These are phyloP conservation scores for Extremus antarcticus DNA, from an alignment of 495 filamentous ascomycete species.

Conservation along the genomic window DNA sequence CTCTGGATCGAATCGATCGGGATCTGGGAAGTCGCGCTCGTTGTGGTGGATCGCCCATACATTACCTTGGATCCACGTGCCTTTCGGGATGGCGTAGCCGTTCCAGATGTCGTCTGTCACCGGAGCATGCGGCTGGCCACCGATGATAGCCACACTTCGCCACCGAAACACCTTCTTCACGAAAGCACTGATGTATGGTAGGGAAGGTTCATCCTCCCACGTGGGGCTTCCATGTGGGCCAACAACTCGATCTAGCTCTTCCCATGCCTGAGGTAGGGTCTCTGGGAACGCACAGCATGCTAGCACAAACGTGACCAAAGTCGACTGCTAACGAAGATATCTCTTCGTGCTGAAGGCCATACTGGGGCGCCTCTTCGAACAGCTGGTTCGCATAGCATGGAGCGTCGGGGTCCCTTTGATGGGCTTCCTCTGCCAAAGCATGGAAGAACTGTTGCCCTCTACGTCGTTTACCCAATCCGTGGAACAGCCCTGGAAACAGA, in stretches of 20 bases:
- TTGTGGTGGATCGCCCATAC: slow-evolving; percentile 37
- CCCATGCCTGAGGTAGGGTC: slow-evolving; percentile 23
- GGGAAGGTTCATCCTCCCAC: slow-evolving; percentile 24
- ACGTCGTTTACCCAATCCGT: slow-evolving; percentile 29
- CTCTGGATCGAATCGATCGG: slow-evolving; percentile 33
- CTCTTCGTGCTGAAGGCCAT: slow-evolving; percentile 29
- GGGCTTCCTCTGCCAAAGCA: slow-evolving; percentile 25
- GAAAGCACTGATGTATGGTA: slow-evolving; percentile 27
- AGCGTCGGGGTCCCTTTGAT: slow-evolving; percentile 23
- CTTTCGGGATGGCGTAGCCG: slow-evolving; percentile 28
- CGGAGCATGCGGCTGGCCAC: slow-evolving; percentile 30
- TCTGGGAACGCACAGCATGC: slow-evolving; percentile 30
- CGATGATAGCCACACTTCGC: slow-evolving; percentile 30
- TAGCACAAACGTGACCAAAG: slow-evolving; percentile 28
- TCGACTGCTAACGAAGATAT: slow-evolving; percentile 31
- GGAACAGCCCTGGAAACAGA: slow-evolving; percentile 48
- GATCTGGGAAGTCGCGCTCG: slow-evolving; percentile 35
- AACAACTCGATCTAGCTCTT: slow-evolving; percentile 29
- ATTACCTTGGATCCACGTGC: slow-evolving; percentile 29
- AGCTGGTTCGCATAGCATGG: slow-evolving; percentile 34
- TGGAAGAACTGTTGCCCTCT: not conserved
- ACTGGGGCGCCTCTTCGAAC: slow-evolving; percentile 32
- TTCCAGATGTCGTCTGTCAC: slow-evolving; percentile 28
- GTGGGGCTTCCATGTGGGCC: slow-evolving; percentile 24
- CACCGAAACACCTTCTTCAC: slow-evolving; percentile 31